Evolutionary conservation across 2,329 filamentous ascomycete species (phyloP), one percentile per base, ranked within the genome.

Genomic region (Zalaria sp.): DNA sequence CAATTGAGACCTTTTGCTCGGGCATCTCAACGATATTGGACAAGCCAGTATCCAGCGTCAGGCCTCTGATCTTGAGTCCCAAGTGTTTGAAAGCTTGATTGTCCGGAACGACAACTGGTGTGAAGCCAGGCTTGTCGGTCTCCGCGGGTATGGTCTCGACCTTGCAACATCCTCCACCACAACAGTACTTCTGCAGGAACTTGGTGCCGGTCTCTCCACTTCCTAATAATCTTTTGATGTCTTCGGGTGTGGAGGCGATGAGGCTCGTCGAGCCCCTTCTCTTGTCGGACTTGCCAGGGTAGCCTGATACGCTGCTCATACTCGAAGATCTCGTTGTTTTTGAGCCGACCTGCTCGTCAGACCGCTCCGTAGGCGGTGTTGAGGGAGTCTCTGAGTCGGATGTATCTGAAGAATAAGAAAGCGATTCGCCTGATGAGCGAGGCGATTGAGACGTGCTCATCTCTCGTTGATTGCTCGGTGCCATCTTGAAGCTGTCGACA

Each of bases 11-110:
- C 1, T 74, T 89, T 62, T 83, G 79, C 42, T 81, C 74, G 1
- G 88, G 87, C 38, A 94, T 58, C 5, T 82, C 77, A 42, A 75
- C 69, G 25, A 88, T 65, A 51, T 77, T 79, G 34, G 79, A 85
- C 46, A 96, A 68, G 11, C 73, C 68, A 39, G 78, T 84, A 47
- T 78, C 71, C 45, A 78, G 63, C 4, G 81, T 82, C 41, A 96
- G 76, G 28, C 79, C 72, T 43, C 78, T 77, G 46, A 96, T 71
- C 52, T 81, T 83, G 51, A 96, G 72, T 40, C 79, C 71, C 38
- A 98, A 71, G 46, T 81, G 84, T 43, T 76, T 73, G 65, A 83
- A 98, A 10, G 91, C 91, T 45, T 81, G 73, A 53, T 93, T 96
- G 59, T 91, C 78, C 1, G 89, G 88, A 2, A 68, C 58, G 31